phyloP scores from a whole-genome alignment of 202 grass and related monocot genomes.

The Panicum hallii region DNA sequence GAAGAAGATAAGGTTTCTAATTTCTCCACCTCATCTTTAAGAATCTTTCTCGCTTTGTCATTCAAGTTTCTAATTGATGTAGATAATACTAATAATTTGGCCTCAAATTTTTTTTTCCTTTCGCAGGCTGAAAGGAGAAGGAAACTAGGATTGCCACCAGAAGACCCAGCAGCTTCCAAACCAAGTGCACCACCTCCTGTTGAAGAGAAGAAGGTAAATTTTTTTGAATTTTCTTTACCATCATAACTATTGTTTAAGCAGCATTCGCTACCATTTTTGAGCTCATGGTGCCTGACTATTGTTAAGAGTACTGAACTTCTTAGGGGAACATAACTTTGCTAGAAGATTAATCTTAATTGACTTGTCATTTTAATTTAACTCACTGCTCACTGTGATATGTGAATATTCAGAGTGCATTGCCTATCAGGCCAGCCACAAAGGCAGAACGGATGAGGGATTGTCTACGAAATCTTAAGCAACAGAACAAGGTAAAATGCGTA shows the following conservation, averaged over 20 bases:
- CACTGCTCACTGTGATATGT: not conserved
- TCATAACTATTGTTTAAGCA: slow-evolving; percentile 18
- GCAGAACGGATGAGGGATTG: slow-evolving; percentile 92
- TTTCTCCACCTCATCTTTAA: slow-evolving; percentile 11
- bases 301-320: slow-evolving; percentile 7
- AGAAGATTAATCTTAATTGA: not conserved
- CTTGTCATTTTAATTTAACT: slow-evolving; percentile 12
- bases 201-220: slow-evolving; percentile 87
- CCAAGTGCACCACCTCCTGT: slow-evolving; percentile 56
- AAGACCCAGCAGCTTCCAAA: slow-evolving; percentile 74
- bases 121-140: slow-evolving; percentile 95
- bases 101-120: not conserved
- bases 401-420: slow-evolving; percentile 64
- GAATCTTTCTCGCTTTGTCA: not conserved
- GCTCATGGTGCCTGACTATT: not conserved
- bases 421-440: slow-evolving; percentile 77
- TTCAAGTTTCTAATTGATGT: slow-evolving; percentile 3
- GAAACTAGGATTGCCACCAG: slow-evolving; percentile 76
- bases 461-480: slow-evolving; percentile 88
- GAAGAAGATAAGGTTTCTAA: slow-evolving; percentile 91
- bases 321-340: not conserved
- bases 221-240: slow-evolving; percentile 8
- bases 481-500: slow-evolving; percentile 63
- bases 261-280: not conserved
- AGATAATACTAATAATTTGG: not conserved